Evolutionary conservation across 2,329 filamentous ascomycete genomes (phyloP).

Genomic region (Fusarium proliferatum): DNA sequence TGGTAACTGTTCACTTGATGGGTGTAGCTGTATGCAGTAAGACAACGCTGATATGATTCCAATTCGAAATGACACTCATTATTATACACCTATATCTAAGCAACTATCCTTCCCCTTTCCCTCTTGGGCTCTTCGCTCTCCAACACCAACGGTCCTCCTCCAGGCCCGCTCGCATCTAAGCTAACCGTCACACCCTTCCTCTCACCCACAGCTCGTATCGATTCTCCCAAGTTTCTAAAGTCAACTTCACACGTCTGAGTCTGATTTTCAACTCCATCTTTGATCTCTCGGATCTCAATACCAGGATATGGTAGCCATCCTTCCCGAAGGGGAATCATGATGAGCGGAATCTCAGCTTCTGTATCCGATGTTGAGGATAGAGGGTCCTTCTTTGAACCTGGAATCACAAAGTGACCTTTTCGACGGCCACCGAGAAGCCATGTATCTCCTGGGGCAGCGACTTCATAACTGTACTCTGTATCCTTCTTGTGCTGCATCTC

Average conservation of each 20-base stretch:
- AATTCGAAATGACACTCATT: background rate
- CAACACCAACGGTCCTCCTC: conserved; percentile 73
- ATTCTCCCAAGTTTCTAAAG: conserved; percentile 80
- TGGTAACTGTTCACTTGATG: background rate
- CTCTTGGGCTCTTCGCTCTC: conserved; percentile 63
- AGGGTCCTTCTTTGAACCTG: conserved; percentile 53
- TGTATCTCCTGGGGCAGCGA: conserved; percentile 76
- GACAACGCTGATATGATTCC: background rate
- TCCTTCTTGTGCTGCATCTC: conserved; percentile 55
- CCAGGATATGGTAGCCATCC: conserved; percentile 82
- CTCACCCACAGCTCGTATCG: conserved; percentile 78
- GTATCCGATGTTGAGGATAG: conserved; percentile 60
- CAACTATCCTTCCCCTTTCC: conserved; percentile 52
- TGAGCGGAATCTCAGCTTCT: conserved; percentile 71
- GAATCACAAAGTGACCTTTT: conserved; percentile 79
- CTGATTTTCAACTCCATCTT: conserved; percentile 44
- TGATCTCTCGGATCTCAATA: conserved; percentile 79
- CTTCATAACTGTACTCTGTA: conserved; percentile 84
- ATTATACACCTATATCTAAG: conserved; percentile 37
- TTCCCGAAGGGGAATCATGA: conserved; percentile 82
- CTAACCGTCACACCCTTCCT: conserved; percentile 78
- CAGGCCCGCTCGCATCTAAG: conserved; percentile 73
- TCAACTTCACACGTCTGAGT: conserved; percentile 77
- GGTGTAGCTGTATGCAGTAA: background rate
- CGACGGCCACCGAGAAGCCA: conserved; percentile 89